Evolutionary conservation across 225 moss, liverwort and hornwort genomes (phyloP).

Genomic region (Neckera pumila): DNA sequence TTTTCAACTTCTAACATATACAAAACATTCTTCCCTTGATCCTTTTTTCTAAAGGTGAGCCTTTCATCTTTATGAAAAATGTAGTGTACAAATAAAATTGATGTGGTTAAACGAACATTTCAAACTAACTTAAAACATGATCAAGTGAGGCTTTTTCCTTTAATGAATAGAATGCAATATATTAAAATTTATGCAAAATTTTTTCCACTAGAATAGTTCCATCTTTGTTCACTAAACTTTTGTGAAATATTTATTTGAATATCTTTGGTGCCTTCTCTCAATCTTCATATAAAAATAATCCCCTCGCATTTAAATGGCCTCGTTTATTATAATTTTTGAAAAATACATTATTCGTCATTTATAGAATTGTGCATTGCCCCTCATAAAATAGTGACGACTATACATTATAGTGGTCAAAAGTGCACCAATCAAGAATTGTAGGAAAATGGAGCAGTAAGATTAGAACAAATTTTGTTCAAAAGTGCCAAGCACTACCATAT

Average conservation of each 20-base stretch:
- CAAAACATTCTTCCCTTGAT: neutral
- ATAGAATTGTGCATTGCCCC: neutral
- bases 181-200: no score
- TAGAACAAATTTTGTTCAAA: no score
- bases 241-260: no score
- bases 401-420: fast-evolving
- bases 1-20: neutral
- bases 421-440: no score
- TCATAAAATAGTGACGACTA: no score
- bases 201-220: neutral
- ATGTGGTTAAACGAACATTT: neutral
- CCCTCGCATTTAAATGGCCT: neutral
- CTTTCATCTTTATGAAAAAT: neutral
- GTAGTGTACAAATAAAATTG: neutral
- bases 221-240: neutral
- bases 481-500: no score
- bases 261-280: neutral
- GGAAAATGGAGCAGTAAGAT: no score
- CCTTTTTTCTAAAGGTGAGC: neutral
- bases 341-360: neutral
- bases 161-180: neutral
- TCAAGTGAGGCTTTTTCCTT: neutral
- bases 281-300: neutral
- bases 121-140: neutral
- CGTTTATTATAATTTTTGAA: no score